Conservation (phyloP, 805 yeast species). For the Lachancea dasiensis region DNA sequence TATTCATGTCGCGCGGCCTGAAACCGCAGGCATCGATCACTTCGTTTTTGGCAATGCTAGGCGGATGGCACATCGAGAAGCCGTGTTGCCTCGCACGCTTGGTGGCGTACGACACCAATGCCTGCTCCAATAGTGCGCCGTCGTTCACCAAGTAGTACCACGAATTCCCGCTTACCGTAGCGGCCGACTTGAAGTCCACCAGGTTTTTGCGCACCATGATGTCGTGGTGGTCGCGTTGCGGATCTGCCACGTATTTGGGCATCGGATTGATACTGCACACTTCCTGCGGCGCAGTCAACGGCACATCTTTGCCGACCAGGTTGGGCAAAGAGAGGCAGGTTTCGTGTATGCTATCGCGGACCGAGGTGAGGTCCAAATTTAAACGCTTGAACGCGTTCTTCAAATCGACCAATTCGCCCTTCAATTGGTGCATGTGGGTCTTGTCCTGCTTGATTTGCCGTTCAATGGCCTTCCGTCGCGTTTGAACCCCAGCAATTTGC, state of each 20-base stretch:
- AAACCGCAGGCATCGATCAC: slow-evolving; percentile 88
- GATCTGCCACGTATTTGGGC: slow-evolving; percentile 23
- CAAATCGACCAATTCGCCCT: slow-evolving; percentile 17
- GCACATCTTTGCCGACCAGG: slow-evolving; percentile 45
- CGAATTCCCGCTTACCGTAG: slow-evolving; percentile 70
- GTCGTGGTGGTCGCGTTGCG: slow-evolving; percentile 51
- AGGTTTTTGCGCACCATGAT: slow-evolving; percentile 66
- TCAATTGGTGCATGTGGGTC: slow-evolving; percentile 12
- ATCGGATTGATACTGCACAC: slow-evolving; percentile 47
- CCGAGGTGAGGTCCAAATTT: slow-evolving; percentile 13
- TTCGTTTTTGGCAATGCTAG: slow-evolving; percentile 75
- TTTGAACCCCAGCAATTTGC: slow-evolving; percentile 27
- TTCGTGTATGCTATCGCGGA: slow-evolving; percentile 35
- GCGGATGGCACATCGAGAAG: slow-evolving; percentile 70
- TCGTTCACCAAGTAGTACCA: slow-evolving; percentile 83
- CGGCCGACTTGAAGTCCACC: slow-evolving; percentile 64
- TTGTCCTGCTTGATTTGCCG: slow-evolving; percentile 21
- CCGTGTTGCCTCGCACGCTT: slow-evolving; percentile 60
- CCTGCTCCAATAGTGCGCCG: slow-evolving; percentile 86
- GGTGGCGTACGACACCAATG: slow-evolving; percentile 75
- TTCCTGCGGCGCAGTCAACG: slow-evolving; percentile 37
- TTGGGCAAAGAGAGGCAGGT: slow-evolving; percentile 59
- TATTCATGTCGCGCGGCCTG: slow-evolving; percentile 82
- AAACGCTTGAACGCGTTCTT: slow-evolving; percentile 25
- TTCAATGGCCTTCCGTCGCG: slow-evolving; percentile 28